Evolutionary conservation across 164 flowering plant species (phyloP).

Genomic region (Magnolia officinalis): DNA sequence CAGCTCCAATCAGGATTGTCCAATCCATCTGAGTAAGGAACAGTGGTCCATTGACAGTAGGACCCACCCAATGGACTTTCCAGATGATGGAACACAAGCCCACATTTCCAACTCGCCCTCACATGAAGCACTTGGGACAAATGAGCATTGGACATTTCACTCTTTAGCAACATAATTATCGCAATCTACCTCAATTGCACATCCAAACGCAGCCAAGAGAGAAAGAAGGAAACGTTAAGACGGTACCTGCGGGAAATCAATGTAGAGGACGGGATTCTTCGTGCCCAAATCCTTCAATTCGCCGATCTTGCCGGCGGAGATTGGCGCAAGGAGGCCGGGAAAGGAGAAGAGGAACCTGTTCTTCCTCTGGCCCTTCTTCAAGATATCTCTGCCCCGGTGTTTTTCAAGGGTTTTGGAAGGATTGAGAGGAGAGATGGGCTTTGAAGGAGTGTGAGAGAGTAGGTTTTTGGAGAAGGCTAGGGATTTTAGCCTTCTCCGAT

Average conservation of each 20-base stretch:
- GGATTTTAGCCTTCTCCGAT: conserved; percentile 56
- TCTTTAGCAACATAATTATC: too few relatives aligned
- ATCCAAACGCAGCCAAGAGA: not conserved
- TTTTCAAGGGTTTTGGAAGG: conserved; percentile 65
- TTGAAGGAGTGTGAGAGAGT: conserved; percentile 46
- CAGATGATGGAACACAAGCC: not conserved
- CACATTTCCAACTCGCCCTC: not conserved
- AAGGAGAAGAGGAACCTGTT: conserved; percentile 78
- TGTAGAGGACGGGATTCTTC: conserved; percentile 79
- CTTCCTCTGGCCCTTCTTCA: conserved; percentile 82
- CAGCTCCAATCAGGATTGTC: too few relatives aligned
- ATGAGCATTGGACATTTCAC: too few relatives aligned
- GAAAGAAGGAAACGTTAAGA: not conserved
- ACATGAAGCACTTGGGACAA: not conserved
- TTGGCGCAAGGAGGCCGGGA: conserved; percentile 75
- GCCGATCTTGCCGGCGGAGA: conserved; percentile 80
- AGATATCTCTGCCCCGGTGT: conserved; percentile 78
- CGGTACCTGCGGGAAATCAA: conserved; percentile 82
- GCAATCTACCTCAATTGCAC: too few relatives aligned
- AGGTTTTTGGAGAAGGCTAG: conserved; percentile 46
- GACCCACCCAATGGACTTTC: not conserved
- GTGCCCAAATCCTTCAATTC: conserved; percentile 77
- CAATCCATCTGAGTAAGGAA: too few relatives aligned
- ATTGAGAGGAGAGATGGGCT: conserved; percentile 23
- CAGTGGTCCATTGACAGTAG: not conserved